Evolutionary conservation across 2,329 filamentous ascomycete genomes (phyloP), one percentile per base, ranked within the genome.

Genomic region (Fusarium sp.): DNA sequence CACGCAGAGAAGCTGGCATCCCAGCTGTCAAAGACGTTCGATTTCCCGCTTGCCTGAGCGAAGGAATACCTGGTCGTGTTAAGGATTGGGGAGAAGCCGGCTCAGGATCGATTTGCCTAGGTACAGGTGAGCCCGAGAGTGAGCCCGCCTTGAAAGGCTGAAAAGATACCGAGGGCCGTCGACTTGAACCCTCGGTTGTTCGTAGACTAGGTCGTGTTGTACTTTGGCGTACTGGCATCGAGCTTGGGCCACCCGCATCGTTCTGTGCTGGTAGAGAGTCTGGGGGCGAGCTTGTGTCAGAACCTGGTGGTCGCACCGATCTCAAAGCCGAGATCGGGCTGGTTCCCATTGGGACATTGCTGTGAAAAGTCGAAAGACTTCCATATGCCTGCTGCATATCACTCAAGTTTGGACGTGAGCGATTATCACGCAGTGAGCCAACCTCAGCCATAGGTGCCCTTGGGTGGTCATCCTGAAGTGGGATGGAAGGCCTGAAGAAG

Each of bases 101-200:
- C 47, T 87, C 86, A 15, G 79, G 76, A 14, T 87, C 85, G 4
- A 79, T 75, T 9, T 81, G 76, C 29, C 84, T 81, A 27, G 81
- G 81, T n/a, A 84, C 76, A 0, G 94, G 95, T 6, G 94, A 97
- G 6, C 92, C 93, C 4, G 94, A 97, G n/a, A 98, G 83, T 3
- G 95, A 96, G 13, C 95, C 95, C 15, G 94, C 93, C 79, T 99
- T 99, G 83, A 99, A 99, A 0, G 95, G 94, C 72, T 96, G 93
- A 73, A 97, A 97, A 1, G 93, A 96, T 21, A 97, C 88, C 0
- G 93, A 97, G 9, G 92, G 90, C 52, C 93, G 88, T 71, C 94
- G 87, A 52, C 85, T 85, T 46, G 85, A 74, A 21, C 81, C 82
- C 41, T 91, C 84, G 20, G 90, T 78, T 15, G 79, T 80, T 48